Base-by-base conservation (phyloP, 225 moss, liverwort and hornwort genomes). In the Sphagnum tenellum region DNA sequence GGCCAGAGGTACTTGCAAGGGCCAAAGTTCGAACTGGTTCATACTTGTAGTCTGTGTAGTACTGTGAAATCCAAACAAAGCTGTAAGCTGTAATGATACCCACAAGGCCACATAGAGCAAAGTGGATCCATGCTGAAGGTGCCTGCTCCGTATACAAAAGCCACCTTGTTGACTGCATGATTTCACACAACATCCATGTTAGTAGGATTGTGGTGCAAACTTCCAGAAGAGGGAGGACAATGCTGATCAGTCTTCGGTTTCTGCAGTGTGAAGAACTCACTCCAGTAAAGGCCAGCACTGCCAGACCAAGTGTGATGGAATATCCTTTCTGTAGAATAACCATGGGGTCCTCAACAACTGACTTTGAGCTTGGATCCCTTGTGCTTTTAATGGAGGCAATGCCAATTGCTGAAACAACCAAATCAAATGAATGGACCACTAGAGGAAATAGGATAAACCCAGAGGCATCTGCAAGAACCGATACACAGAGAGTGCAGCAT, bases 31-130 rank as follows among this genome's bases (percentile, higher is more conserved):
- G 86, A 63, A 98, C 96, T 65, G 96, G 96, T 63, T 96, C 92
- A 73, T 96, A 92, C 76, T 96, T 96, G 53, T 96, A 96, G 74
- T 96, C 92, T 61, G 90, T 98, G 69, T 98, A 98, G 70, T 98
- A 98, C 60, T 98, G 96, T 67, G 96, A 90, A 73, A 98, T 92
- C 90, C 90, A 92, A 7, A 98, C 96, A 63, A 98, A 98, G 66
- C 83, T 73, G 69, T 98, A 98, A 3, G 93, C 96, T 55, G 96
- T 98, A 49, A 87, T 80, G 66, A 98, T 92, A 67, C 96, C 96
- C 62, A 98, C 93, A 70, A 98, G 79, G 45, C 96, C 96, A 67
- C 96, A 98, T 49, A 98, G 80, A 14, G 96, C 93, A 73, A 98
- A 98, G 73, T 98, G 93, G 57, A 98, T 79, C 96, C 96, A 98